Conservation (phyloP, 768 basidiomycete genomes). For the Trametes cubensis region DNA sequence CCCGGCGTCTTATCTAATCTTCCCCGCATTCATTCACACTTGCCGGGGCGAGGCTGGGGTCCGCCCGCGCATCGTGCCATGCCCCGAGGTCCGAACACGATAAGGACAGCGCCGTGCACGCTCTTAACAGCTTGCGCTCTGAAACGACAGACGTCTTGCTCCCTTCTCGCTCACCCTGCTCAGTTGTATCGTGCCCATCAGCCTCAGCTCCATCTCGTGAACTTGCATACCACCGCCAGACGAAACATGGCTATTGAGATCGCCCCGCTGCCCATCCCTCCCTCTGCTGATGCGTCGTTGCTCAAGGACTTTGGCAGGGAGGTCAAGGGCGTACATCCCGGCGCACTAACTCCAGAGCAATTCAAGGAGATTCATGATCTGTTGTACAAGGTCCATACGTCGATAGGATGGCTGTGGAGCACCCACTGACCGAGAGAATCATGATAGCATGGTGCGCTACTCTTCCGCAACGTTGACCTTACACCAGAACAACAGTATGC, state of each 20-base stretch:
- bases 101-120: conserved; percentile 1
- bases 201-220: conserved; percentile 5
- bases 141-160: conserved; percentile 1
- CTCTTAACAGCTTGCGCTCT: background rate
- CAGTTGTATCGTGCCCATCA: background rate
- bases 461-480: conserved; percentile 71
- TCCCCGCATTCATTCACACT: conserved; percentile 3
- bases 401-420: background rate
- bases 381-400: conserved; percentile 68
- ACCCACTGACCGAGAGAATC: background rate
- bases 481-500: conserved; percentile 84
- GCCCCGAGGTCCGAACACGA: conserved; percentile 5
- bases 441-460: conserved; percentile 64
- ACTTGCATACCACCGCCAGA: conserved; percentile 6
- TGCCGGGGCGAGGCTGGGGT: no score
- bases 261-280: conserved; percentile 66
- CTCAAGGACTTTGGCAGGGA: conserved; percentile 76
- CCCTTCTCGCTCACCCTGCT: background rate
- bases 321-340: conserved; percentile 75
- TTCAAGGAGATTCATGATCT: conserved; percentile 70
- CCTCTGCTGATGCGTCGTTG: conserved; percentile 67
- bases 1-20: conserved; percentile 15
- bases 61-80: background rate
- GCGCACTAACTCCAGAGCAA: conserved; percentile 56
- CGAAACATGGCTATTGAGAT: conserved; percentile 69